These are phyloP conservation scores for Dryadomyces quercus-mongolicae DNA, from an alignment of 2,329 filamentous ascomycete genomes.

Conservation along the genomic window DNA sequence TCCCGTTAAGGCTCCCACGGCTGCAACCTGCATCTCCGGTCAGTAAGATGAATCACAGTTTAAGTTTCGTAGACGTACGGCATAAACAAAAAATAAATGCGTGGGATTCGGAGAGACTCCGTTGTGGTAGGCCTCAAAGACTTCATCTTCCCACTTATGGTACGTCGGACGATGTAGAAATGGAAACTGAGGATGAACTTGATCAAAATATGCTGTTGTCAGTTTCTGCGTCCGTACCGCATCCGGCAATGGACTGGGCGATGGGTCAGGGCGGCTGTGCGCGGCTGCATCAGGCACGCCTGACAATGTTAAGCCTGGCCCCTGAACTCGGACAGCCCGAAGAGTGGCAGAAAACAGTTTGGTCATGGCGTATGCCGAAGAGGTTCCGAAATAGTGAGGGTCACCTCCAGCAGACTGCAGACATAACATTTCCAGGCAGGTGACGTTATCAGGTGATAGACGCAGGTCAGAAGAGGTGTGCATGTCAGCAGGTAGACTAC, in stretches of 20 bases:
- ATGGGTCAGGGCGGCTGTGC: no score
- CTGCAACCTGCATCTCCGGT: no score
- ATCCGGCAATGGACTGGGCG: no score
- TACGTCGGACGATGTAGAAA: conserved; percentile 20
- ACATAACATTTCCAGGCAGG: conserved; percentile 13
- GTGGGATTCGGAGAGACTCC: not conserved
- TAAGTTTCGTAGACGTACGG: no score
- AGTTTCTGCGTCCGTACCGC: conserved; percentile 4
- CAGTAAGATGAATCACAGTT: no score
- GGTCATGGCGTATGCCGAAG: conserved; percentile 21
- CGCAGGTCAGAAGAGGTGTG: no score
- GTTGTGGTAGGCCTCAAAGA: not conserved
- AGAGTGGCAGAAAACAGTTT: conserved; percentile 14
- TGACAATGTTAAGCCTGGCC: no score
- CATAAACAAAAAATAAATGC: not conserved
- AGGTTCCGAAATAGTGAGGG: conserved; percentile 25
- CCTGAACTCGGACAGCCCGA: not conserved
- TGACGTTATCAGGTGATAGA: no score
- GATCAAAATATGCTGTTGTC: conserved; percentile 19
- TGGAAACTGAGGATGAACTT: conserved; percentile 22
- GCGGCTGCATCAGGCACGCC: no score
- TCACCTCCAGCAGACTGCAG: conserved; percentile 20
- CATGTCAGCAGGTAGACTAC: no score
- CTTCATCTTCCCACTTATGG: not conserved
- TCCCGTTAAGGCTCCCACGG: no score